Percentiles rank a stretch among this genome's conserved stretches.
Conservation (phyloP, 2,329 filamentous ascomycete species). For the Fusarium tuaranense region DNA sequence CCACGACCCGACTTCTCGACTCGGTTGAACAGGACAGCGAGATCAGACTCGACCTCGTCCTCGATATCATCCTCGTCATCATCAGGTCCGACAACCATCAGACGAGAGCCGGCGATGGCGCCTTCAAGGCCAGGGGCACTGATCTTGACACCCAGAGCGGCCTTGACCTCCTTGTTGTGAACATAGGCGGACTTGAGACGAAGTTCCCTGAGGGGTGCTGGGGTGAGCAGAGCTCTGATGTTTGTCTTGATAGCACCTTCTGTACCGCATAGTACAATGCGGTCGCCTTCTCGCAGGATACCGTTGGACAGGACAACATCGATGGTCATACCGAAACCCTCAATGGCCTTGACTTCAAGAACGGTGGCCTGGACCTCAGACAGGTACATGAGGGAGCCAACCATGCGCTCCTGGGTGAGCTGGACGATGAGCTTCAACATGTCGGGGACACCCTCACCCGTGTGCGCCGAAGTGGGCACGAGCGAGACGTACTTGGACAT, state of each 20-base stretch:
- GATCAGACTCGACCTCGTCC: constrained; percentile 95
- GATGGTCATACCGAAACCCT: constrained; percentile 98
- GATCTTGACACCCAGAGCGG: constrained; percentile 98
- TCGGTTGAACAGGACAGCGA: constrained; percentile 89
- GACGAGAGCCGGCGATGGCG: constrained; percentile 94
- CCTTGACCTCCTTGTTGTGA: constrained; percentile 99
- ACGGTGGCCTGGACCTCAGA: constrained; percentile 98
- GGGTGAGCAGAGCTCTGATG: constrained; percentile 92
- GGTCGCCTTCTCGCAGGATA: constrained; percentile 92
- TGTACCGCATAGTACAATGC: constrained; percentile 95
- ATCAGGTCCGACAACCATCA: constrained; percentile 93
- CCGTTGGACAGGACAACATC: constrained; percentile 97
- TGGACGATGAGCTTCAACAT: constrained; percentile 96
- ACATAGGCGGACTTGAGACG: constrained; percentile 97
- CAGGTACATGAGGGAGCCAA: constrained; percentile 96
- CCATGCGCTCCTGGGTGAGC: constrained; percentile 97
- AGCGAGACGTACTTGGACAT: constrained; percentile 96
- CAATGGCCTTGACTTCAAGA: constrained; percentile 98
- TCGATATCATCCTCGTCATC: constrained; percentile 97
- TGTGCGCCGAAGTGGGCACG: constrained; percentile 96
- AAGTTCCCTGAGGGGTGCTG: constrained; percentile 91
- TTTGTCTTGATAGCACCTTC: constrained; percentile 96
- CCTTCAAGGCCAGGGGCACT: constrained; percentile 94
- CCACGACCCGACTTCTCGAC: constrained; percentile 93
- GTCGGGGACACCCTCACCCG: constrained; percentile 98